A percentile compares a stretch with the other conserved stretches of the same genome.
Evolutionary conservation across 192 early-diverging fungal species (phyloP).

Genomic region (Entophlyctis luteolus): DNA sequence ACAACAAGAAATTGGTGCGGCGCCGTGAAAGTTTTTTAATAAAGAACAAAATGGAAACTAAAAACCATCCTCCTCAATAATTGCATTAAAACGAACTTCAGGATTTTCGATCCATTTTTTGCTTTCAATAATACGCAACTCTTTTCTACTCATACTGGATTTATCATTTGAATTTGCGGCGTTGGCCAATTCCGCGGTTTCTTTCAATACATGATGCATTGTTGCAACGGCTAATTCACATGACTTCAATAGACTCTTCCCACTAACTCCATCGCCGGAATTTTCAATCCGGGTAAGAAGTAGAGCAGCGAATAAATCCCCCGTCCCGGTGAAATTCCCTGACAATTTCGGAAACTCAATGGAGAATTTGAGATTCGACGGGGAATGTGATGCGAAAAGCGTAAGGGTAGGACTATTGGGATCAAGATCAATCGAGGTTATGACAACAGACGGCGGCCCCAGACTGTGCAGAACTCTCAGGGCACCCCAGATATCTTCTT

Average conservation of each 20-base stretch:
- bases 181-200: conserved; percentile 51
- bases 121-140: conserved; percentile 70
- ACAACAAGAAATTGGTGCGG: not conserved
- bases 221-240: conserved; percentile 66
- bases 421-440: conserved; percentile 62
- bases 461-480: conserved; percentile 62
- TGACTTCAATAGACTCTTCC: conserved; percentile 9
- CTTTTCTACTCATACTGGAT: conserved; percentile 42
- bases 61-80: not conserved
- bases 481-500: conserved; percentile 45
- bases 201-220: conserved; percentile 65
- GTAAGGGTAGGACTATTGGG: conserved; percentile 20
- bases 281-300: conserved; percentile 54
- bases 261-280: not conserved
- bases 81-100: conserved; percentile 25
- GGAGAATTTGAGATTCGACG: conserved; percentile 37
- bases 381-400: conserved; percentile 46
- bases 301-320: conserved; percentile 81
- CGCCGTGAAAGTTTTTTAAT: too few relatives aligned
- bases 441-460: conserved; percentile 67
- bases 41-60: not conserved
- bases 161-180: conserved; percentile 14
- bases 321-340: conserved; percentile 87
- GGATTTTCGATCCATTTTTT: conserved; percentile 58
- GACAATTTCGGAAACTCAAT: conserved; percentile 73